Percentiles rank a stretch among this genome's conserved stretches.
phyloP scores from a whole-genome alignment of 352 stramenopile species.

The Phytophthora podocarpi region DNA sequence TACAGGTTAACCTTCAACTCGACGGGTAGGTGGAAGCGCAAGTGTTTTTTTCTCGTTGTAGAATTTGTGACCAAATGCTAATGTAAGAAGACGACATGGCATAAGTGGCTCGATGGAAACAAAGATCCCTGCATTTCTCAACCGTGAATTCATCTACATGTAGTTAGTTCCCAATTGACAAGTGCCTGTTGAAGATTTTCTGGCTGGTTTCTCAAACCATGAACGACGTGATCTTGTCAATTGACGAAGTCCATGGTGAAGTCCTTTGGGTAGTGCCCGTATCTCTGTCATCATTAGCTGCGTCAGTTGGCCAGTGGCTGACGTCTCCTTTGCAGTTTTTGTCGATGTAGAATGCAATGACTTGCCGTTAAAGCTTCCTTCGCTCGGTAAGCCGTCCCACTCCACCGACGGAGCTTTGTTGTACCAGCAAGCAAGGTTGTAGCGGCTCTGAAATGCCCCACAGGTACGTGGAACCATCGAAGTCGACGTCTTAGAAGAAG shows the following conservation, averaged over 20 bases:
- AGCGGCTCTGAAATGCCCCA: slow-evolving; percentile 2
- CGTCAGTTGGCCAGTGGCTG: slow-evolving; percentile 8
- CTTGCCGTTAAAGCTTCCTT: slow-evolving; percentile 1
- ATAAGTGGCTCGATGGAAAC: no score
- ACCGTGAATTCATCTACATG: no score
- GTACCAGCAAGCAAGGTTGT: slow-evolving; percentile 23
- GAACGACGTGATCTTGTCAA: slow-evolving; percentile 31
- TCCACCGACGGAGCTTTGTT: slow-evolving; percentile 22
- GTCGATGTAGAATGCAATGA: slow-evolving; percentile 23
- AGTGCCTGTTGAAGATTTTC: slow-evolving; percentile 8
- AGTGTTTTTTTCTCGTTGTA: no score
- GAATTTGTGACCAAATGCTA: no score
- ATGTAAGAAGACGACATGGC: no score
- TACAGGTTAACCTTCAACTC: no score
- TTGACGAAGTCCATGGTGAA: slow-evolving; percentile 24
- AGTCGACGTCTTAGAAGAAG: slow-evolving; percentile 17
- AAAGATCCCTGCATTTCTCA: no score
- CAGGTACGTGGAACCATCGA: neutral
- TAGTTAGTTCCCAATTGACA: no score
- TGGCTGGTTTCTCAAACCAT: slow-evolving; percentile 31
- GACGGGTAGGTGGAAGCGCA: no score
- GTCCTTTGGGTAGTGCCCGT: slow-evolving; percentile 26
- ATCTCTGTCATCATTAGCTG: neutral
- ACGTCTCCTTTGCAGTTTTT: slow-evolving; percentile 9
- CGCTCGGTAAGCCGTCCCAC: slow-evolving; percentile 10